Evolutionary conservation across 164 flowering plant species (phyloP), one percentile per base, ranked within the genome.

Genomic region (Annona squamosa): DNA sequence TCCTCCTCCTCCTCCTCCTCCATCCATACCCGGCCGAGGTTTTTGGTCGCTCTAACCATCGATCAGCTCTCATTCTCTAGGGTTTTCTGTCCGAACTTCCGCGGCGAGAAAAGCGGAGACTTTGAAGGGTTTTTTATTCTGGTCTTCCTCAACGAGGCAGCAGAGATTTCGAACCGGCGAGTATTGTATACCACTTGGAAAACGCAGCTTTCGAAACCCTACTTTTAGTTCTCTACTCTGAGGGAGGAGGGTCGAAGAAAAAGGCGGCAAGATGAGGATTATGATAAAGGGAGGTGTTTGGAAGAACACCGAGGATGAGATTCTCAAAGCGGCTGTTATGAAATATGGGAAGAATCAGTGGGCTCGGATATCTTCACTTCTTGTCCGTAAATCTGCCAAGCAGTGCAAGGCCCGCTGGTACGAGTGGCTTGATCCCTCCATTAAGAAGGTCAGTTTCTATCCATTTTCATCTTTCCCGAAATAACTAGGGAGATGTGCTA

Each of bases 281-380:
- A 93, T 90, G 99, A 90, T 90, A 26, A 95, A 93, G 79, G 99
- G 99, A 0, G 99, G 99, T 46, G 98, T 95, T 57, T 95, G 99
- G 99, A 95, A 95, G 88, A 95, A 95, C 92, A 91, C 97, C 45
- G 99, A 95, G 79, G 99, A 95, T 82, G 99, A 95, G 83, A 93
- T 95, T 77, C 83, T 94, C 61, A 94, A 95, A 72, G 98, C 98
- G 7, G 94, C 98, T 41, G 99, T 95, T 17, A 93, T 95, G 99
- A 93, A 95, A 72, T 95, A 95, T 75, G 99, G 98, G 48, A 95
- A 95, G 83, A 95, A 95, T 73, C 98, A 95, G 72, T 95, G 99
- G 99, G 99, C 98, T 66, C 82, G 97, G 3, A 93, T 95, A 68
- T 95, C 99, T 42, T 93, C 98, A 2, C 87, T 95, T 5, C 87